Evolutionary conservation across 192 early-diverging fungal genomes (phyloP).

Genomic region (Geosiphon pyriformis): DNA sequence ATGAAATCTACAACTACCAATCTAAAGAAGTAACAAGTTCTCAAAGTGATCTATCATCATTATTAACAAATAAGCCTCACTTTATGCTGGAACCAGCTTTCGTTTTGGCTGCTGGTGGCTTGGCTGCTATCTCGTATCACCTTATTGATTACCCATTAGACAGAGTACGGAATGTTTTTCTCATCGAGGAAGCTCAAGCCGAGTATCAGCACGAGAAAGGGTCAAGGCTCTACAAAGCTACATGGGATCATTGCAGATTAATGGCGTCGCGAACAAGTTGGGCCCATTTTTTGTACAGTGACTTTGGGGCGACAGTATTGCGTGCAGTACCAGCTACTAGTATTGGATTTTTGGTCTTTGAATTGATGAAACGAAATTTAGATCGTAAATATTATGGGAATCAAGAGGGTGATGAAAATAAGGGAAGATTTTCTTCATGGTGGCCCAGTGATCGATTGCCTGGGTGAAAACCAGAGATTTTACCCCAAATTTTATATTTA

Average conservation of each 20-base stretch:
- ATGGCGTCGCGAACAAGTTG: constrained; percentile 36
- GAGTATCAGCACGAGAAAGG: constrained; percentile 32
- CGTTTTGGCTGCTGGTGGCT: constrained; percentile 50
- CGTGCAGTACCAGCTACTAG: constrained; percentile 53
- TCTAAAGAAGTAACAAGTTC: background rate
- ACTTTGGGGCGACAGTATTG: constrained; percentile 45
- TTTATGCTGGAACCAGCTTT: constrained; percentile 52
- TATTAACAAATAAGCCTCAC: constrained; percentile 25
- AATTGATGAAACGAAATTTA: constrained; percentile 52
- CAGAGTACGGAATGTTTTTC: constrained; percentile 60
- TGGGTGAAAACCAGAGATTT: too few species aligned
- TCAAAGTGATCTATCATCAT: too few species aligned
- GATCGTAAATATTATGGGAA: constrained; percentile 42
- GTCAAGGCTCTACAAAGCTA: constrained; percentile 40
- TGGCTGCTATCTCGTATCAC: constrained; percentile 67
- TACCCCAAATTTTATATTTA: too few species aligned
- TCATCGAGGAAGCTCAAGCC: constrained; percentile 55
- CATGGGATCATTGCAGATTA: constrained; percentile 49
- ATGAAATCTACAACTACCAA: constrained; percentile 35
- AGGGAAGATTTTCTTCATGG: too few species aligned
- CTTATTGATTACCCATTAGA: constrained; percentile 65
- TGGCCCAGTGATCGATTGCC: too few species aligned
- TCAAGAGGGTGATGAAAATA: too few species aligned
- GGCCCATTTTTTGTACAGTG: constrained; percentile 44
- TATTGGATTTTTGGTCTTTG: constrained; percentile 60